Evolutionary conservation across 495 filamentous ascomycete species (phyloP), one percentile per base, ranked within the genome.

Genomic region (Melanomma pulvis-pyrius): DNA sequence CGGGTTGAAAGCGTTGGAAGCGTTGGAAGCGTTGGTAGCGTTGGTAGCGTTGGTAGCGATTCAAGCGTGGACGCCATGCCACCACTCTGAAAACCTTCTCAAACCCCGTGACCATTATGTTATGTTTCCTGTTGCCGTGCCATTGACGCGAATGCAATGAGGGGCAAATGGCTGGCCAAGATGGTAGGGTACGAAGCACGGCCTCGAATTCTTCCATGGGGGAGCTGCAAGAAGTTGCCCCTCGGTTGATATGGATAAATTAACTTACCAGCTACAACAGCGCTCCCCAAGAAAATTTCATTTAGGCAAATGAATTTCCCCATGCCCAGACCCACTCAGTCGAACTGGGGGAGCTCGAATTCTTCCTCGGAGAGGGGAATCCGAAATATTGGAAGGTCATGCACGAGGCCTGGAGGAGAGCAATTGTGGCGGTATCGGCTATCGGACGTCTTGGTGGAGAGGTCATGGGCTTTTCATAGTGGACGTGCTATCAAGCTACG

Each of bases 221-320:
- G 29, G 39, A 7, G 48, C 3, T 28, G 49, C 60, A 54, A 49
- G 48, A 63, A 28, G 46, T 36, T 63, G 46, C 60, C 60, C 60
- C 60, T 50, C 60, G 60, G 49, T 54, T 63, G 29, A 63, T 63
- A 53, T 63, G 60, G 60, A 54, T 63, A 63, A 63, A 63, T 29
- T 47, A 36, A 44, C n/a, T 44, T 15, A 44, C n/a, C 4, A 36
- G 19, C 29, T 12, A n/a, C n/a, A n/a, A 13, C 15, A 19, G 19
- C 29, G 12, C 28, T 22, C 12, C 8, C 32, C 30, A 22, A 57
- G 53, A 6, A 57, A 57, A 29, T 36, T 57, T 57, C 15, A 34
- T 39, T 57, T 57, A 30, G 17, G 9, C 30, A 36, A 36, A 24
- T 30, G 29, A 34, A 36, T 15, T n/a, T 48, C 22, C 44, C 44